A percentile compares a stretch with the other conserved stretches of the same genome.
Conservation (phyloP, 2,329 filamentous ascomycete species). For the Eutypella sp. region DNA sequence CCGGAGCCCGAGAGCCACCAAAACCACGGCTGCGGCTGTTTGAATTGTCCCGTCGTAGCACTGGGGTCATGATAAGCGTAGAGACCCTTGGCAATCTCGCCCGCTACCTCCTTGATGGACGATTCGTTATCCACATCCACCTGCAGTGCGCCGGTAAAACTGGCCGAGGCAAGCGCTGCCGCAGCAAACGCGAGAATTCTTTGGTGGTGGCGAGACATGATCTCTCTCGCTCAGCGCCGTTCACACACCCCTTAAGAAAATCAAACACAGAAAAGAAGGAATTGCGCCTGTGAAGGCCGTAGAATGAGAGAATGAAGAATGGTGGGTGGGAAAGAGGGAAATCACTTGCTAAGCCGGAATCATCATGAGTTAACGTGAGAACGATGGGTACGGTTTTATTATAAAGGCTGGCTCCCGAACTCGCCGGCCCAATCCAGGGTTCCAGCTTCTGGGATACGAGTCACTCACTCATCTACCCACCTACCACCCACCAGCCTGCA, state of each 20-base stretch:
- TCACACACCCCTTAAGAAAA: too few species aligned
- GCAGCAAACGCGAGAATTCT: conserved; percentile 6
- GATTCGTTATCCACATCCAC: conserved; percentile 16
- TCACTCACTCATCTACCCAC: too few species aligned
- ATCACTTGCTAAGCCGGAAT: too few species aligned
- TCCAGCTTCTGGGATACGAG: too few species aligned
- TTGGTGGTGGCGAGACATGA: too few species aligned
- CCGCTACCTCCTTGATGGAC: conserved; percentile 21
- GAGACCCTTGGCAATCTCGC: conserved; percentile 23
- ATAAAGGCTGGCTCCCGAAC: too few species aligned
- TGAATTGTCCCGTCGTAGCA: conserved; percentile 27
- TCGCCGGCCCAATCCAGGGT: too few species aligned
- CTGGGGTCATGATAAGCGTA: conserved; percentile 24
- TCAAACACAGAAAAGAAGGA: too few species aligned
- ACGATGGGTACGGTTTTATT: too few species aligned
- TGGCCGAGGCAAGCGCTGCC: conserved; percentile 12
- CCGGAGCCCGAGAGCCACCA: conserved; percentile 31
- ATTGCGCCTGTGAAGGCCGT: not conserved
- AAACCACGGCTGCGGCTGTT: conserved; percentile 28
- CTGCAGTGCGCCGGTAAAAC: conserved; percentile 15
- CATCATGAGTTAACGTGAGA: too few species aligned
- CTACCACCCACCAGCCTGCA: not conserved
- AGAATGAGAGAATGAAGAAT: not conserved
- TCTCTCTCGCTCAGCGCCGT: too few species aligned
- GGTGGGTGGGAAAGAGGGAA: too few species aligned